These are phyloP conservation scores for Corylus heterophylla DNA, from an alignment of 306 rosid species.

Conservation along the genomic window DNA sequence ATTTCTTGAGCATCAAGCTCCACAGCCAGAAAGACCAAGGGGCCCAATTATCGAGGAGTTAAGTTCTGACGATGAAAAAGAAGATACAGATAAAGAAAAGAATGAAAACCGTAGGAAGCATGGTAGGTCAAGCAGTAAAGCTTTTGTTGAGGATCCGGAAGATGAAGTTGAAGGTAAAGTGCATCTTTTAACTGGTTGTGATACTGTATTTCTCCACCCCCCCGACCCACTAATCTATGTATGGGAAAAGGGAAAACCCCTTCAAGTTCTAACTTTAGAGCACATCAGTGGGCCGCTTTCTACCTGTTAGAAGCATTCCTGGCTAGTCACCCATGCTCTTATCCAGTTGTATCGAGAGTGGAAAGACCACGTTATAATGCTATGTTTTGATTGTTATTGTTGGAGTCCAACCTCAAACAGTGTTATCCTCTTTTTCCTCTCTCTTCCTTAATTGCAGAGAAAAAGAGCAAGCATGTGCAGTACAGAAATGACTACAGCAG, in stretches of 20 bases:
- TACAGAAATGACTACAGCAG: slow-evolving; percentile 28
- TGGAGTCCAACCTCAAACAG: slow-evolving; percentile 6
- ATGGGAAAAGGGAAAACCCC: no score
- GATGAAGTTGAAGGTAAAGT: slow-evolving; percentile 60
- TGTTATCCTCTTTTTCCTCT: not conserved
- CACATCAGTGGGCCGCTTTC: no score
- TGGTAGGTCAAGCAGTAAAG: slow-evolving; percentile 47
- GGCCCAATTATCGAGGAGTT: slow-evolving; percentile 84
- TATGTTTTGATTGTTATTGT: not conserved
- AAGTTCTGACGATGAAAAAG: slow-evolving; percentile 70
- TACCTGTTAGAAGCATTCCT: no score
- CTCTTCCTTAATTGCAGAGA: slow-evolving; percentile 44
- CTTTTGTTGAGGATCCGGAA: slow-evolving; percentile 54
- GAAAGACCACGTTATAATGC: not conserved
- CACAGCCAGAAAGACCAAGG: slow-evolving; percentile 46
- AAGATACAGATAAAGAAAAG: slow-evolving; percentile 39
- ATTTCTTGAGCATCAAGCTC: slow-evolving; percentile 53
- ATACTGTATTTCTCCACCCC: no score
- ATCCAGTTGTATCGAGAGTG: no score
- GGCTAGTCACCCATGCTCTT: no score
- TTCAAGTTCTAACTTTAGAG: no score
- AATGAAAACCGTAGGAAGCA: slow-evolving; percentile 60
- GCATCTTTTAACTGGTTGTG: slow-evolving; percentile 4
- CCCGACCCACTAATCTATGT: no score
- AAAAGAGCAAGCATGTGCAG: slow-evolving; percentile 46